phyloP scores from a whole-genome alignment of 805 yeast species.

The Debaryomyces hansenii region DNA sequence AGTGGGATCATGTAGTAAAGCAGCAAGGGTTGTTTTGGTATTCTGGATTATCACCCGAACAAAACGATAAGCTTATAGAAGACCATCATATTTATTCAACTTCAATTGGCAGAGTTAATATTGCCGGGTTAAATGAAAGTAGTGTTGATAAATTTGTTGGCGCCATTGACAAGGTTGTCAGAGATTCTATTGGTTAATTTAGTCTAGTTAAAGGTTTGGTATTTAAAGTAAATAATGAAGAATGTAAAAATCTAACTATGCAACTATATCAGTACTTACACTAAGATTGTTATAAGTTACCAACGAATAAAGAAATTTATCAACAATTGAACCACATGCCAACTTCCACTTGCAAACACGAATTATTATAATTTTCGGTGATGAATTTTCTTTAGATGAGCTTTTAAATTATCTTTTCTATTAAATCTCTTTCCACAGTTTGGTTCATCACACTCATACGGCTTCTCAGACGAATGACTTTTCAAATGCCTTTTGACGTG shows the following conservation, averaged over 20 bases:
- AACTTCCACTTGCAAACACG: background rate
- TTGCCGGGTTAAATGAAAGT: constrained; percentile 43
- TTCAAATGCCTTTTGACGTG: constrained; percentile 68
- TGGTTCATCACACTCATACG: constrained; percentile 52
- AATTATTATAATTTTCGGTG: constrained; percentile 14
- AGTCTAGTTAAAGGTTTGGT: background rate
- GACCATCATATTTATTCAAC: constrained; percentile 41
- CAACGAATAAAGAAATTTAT: too few species aligned
- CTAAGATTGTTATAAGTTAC: too few species aligned
- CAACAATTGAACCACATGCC: too few species aligned
- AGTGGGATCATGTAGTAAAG: constrained; percentile 36
- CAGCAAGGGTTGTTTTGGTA: constrained; percentile 48
- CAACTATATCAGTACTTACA: too few species aligned
- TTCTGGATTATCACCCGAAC: constrained; percentile 37
- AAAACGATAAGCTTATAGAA: constrained; percentile 28
- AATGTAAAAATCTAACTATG: background rate
- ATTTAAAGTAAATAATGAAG: background rate
- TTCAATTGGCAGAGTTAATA: constrained; percentile 41
- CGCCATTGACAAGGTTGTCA: constrained; percentile 38
- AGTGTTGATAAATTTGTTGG: constrained; percentile 39
- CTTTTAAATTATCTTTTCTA: constrained; percentile 59
- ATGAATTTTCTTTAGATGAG: constrained; percentile 64
- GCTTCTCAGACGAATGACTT: constrained; percentile 58
- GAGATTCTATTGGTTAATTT: constrained; percentile 7
- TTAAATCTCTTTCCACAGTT: constrained; percentile 57